phyloP scores from a whole-genome alignment of 306 rosid species.

The Fagus sylvatica region DNA sequence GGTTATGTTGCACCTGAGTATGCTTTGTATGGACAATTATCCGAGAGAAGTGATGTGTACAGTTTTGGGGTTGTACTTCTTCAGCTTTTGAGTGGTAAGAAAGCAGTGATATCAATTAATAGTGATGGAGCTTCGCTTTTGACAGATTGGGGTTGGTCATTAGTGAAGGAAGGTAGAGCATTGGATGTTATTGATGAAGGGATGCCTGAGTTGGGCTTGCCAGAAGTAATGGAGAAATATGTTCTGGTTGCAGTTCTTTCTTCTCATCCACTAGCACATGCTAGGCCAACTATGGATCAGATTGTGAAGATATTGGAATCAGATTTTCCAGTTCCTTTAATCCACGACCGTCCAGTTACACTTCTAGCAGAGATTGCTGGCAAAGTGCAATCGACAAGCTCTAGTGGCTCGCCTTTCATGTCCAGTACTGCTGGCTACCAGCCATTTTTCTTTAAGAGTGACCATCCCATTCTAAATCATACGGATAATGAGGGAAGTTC shows the following conservation, averaged over 20 bases:
- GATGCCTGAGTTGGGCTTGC: neutral
- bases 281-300: slow-evolving; percentile 9
- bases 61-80: slow-evolving; percentile 22
- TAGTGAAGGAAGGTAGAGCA: slow-evolving; percentile 7
- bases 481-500: no score
- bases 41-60: slow-evolving; percentile 11
- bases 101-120: slow-evolving; percentile 4
- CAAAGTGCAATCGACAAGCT: neutral
- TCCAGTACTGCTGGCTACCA: no score
- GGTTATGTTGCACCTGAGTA: slow-evolving; percentile 10
- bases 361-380: neutral
- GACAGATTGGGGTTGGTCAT: slow-evolving; percentile 20
- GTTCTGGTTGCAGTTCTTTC: slow-evolving; percentile 10
- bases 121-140: neutral
- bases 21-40: neutral
- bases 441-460: neutral
- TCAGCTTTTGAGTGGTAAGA: slow-evolving; percentile 16
- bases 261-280: neutral
- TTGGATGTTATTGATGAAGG: slow-evolving; percentile 7
- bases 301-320: slow-evolving; percentile 6
- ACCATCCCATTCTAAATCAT: slow-evolving; percentile 3
- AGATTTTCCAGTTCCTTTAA: neutral
- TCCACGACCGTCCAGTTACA: neutral
- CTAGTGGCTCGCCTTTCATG: no score
- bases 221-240: slow-evolving; percentile 3